Evolutionary conservation across 2,329 filamentous ascomycete species (phyloP).

Genomic region (Colletotrichum siamense): DNA sequence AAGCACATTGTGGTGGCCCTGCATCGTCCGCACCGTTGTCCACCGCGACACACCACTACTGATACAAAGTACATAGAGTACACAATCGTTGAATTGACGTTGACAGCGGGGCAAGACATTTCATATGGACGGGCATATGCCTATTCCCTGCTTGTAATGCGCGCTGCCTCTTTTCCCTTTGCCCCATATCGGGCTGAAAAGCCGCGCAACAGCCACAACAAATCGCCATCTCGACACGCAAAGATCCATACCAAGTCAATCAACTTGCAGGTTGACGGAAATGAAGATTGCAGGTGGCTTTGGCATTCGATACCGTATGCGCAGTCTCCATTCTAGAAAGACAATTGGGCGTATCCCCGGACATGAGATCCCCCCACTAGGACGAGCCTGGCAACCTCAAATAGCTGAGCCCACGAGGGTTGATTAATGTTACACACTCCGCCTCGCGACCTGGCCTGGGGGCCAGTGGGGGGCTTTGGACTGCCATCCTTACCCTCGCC

Average conservation of each 20-base stretch:
- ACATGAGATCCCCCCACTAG: neutral
- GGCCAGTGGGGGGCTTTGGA: neutral
- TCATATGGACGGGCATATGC: neutral
- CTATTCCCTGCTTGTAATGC: neutral
- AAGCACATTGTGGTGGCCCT: neutral
- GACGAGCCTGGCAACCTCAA: neutral
- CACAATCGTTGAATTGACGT: neutral
- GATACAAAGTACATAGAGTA: neutral
- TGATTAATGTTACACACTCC: neutral
- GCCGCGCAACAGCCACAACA: neutral
- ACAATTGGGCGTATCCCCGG: neutral
- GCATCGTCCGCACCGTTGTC: neutral
- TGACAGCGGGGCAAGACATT: constrained; percentile 1
- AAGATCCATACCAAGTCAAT: neutral
- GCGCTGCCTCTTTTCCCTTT: neutral
- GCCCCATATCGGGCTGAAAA: neutral
- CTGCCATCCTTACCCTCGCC: neutral
- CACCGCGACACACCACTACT: neutral
- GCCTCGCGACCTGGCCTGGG: neutral
- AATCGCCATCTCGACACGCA: neutral
- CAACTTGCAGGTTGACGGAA: neutral
- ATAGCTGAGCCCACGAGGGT: neutral
- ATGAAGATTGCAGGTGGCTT: neutral
- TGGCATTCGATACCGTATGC: neutral
- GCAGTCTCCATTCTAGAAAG: neutral